Base-by-base conservation (phyloP, 164 flowering plant species). In the Sextonia rubra region DNA sequence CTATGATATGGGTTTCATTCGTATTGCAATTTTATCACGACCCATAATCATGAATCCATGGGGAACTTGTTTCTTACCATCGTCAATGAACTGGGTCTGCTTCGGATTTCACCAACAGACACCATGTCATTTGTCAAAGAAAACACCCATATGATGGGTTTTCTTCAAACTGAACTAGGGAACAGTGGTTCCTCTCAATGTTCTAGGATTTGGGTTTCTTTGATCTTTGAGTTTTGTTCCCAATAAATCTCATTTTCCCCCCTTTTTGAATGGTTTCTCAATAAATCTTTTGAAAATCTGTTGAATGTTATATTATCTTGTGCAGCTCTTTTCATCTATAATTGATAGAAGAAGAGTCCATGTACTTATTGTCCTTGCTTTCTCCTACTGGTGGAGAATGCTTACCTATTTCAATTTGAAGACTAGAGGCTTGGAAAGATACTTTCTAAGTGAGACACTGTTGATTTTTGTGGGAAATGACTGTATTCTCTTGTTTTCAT, bases 11-110 rank as follows among this genome's bases (percentile, higher is more conserved):
- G 67, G 67, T 64, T 64, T 64, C 44, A 20, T 56, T 49, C 8
- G 12, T 52, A 11, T 67, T 71, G 22, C 18, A 61, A 23, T 24
- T 37, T 14, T 58, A 48, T 48, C 70, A 24, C 70, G 14, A 26
- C 22, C 29, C 3, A 14, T 52, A 47, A 12, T 74, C 47, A 56
- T 60, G 58, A 74, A 58, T 68, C 44, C 44, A 22, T 24, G 37
- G 29, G 6, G 4, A 64, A 4, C 48, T 58, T 52, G 24, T 32
- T 58, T 55, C 7, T 55, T 49, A 15, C 24, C 69, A 30, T 55
- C n/a, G 48, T 27, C 49, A 49, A 47, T 30, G 70, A 73, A 66
- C 70, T 56, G 64, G 56, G 24, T 22, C 7, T 69, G 25, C 68
- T 69, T 27, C 68, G 18, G 27, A 12, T 61, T 25, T 61, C 24